Evolutionary conservation across 2,329 filamentous ascomycete species (phyloP).

Genomic region (Pleurostoma richardsiae): DNA sequence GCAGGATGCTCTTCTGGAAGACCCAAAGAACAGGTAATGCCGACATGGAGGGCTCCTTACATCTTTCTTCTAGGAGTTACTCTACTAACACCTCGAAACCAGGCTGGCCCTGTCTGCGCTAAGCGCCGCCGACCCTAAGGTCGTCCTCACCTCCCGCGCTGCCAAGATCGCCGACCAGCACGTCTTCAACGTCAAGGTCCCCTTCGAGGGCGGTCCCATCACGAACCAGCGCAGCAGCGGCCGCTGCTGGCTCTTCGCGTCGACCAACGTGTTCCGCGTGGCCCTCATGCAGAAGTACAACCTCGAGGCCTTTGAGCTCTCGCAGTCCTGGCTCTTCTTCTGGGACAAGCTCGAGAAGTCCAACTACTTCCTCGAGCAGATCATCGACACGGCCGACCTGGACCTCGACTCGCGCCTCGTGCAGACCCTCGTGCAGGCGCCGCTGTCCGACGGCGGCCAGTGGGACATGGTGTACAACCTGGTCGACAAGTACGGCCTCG

Average conservation of each 20-base stretch:
- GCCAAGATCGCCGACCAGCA: constrained; percentile 67
- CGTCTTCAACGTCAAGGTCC: constrained; percentile 78
- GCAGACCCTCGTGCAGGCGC: constrained; percentile 60
- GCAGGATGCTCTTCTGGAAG: constrained; percentile 57
- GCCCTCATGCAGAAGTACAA: constrained; percentile 80
- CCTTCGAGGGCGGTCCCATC: constrained; percentile 74
- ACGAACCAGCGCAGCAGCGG: constrained; percentile 81
- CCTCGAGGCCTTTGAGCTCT: constrained; percentile 76
- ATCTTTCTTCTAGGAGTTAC: not conserved
- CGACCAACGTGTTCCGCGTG: constrained; percentile 88
- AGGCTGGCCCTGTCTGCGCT: constrained; percentile 74
- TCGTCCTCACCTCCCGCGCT: constrained; percentile 60
- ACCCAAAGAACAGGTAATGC: constrained; percentile 60
- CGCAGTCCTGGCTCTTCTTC: constrained; percentile 83
- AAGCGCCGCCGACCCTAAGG: constrained; percentile 59
- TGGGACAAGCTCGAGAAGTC: constrained; percentile 93
- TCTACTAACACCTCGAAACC: constrained; percentile 30
- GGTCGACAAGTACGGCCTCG: constrained; percentile 82
- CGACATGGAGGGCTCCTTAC: not conserved
- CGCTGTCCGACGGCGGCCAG: constrained; percentile 78
- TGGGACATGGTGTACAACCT: constrained; percentile 92
- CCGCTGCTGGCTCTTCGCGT: constrained; percentile 87
- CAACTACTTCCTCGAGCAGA: constrained; percentile 83
- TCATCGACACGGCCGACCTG: constrained; percentile 68
- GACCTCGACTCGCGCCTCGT: constrained; percentile 70